Evolutionary conservation across 768 basidiomycete genomes (phyloP).

Genomic region (Ramaria sp.): DNA sequence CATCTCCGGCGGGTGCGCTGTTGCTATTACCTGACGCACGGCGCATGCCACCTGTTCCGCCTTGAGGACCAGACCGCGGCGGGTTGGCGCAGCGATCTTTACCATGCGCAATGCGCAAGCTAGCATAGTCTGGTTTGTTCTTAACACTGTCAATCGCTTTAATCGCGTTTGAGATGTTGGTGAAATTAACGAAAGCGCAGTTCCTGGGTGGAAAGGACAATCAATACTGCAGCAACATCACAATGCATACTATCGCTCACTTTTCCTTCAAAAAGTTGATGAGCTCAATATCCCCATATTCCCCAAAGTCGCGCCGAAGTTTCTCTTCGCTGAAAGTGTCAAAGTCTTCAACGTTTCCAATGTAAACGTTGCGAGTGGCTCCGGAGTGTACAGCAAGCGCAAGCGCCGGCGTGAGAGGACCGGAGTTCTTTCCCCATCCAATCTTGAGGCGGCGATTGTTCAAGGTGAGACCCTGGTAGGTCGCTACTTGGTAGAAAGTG

Average conservation of each 20-base stretch:
- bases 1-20: not conserved
- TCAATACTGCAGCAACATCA: not conserved
- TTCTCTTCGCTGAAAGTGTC: constrained; percentile 84
- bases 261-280: constrained; percentile 95
- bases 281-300: constrained; percentile 94
- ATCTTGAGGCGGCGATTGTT: constrained; percentile 93
- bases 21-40: constrained; percentile 10
- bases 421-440: constrained; percentile 96
- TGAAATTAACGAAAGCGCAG: constrained; percentile 94
- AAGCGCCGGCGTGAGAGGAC: constrained; percentile 71
- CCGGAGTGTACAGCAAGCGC: constrained; percentile 86
- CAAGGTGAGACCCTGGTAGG: constrained; percentile 79
- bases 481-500: constrained; percentile 89
- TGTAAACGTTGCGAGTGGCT: constrained; percentile 93
- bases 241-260: constrained; percentile 32
- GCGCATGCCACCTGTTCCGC: constrained; percentile 5
- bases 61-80: constrained; percentile 51
- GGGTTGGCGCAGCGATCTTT: constrained; percentile 95
- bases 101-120: constrained; percentile 85
- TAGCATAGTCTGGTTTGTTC: constrained; percentile 80
- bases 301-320: constrained; percentile 86
- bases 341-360: constrained; percentile 93
- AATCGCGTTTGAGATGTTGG: constrained; percentile 89
- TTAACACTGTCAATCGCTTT: constrained; percentile 98
- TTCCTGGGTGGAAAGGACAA: constrained; percentile 39